Evolutionary conservation across 2,329 filamentous ascomycete genomes (phyloP), one percentile per base, ranked within the genome.

Genomic region (Fonsecaea pedrosoi): DNA sequence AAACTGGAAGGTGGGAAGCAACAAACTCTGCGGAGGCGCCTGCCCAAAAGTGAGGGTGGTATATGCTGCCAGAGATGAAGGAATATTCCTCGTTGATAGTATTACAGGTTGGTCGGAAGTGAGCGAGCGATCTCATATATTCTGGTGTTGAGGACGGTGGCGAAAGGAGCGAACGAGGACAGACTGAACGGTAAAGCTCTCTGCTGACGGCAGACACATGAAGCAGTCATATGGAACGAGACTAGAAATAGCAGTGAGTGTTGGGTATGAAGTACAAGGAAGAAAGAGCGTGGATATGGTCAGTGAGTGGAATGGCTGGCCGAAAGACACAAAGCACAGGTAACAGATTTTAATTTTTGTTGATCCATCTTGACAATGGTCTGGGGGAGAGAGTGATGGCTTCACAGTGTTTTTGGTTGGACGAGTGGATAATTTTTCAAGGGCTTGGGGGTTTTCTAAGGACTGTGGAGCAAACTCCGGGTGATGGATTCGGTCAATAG

Each of bases 191-290:
- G 13, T 18, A 9, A 35, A 4, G 25, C 53, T 40, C 53, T 50
- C 50, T 50, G 40, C 54, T 58, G 61, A 58, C 40, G 40, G 50
- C 21, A 18, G 42, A 61, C 12, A 34, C 45, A 45, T 34, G 21
- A n/a, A 54, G 62, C 42, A 54, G 37, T 12, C 35, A 45, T 54
- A 57, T 50, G 35, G 38, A 66, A 38, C 6, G 56, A 37, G 64
- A 54, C 45, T 1, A 18, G 6, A 32, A 45, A 38, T 25, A 65
- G 18, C 18, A 55, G 30, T 57, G 38, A 38, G 45, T 38, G 45
- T 15, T 38, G 55, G 13, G 30, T 40, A n/a, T 45, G 13, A 53
- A n/a, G 32, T 45, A 30, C 34, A 61, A 9, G 21, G 45, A 61
- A 38, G 45, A 61, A 48, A 54, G 59, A 48, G 54, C 59, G 59